Percentiles rank a stretch among this genome's conserved stretches.
Conservation (phyloP, 1,284 basidiomycete species). For the Tremellales sp. region DNA sequence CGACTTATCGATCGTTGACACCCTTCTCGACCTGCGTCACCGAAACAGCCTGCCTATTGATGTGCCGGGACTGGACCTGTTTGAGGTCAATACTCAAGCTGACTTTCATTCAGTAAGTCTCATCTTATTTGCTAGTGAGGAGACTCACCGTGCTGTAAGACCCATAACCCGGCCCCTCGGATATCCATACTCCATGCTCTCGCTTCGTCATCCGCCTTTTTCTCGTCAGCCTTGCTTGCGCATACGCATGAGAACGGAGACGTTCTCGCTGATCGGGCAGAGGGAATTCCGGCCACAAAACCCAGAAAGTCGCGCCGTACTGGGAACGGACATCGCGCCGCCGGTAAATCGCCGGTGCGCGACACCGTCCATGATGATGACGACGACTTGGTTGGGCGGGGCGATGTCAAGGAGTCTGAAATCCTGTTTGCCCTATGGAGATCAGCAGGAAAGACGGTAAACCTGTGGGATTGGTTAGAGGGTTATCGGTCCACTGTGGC, state of each 20-base stretch:
- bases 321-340: not conserved
- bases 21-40: not conserved
- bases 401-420: constrained; percentile 30
- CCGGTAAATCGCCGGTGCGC: not conserved
- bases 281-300: not conserved
- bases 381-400: no score
- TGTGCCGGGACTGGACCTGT: constrained; percentile 16
- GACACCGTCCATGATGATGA: not conserved
- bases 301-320: not conserved
- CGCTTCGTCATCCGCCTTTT: constrained; percentile 6
- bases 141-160: constrained; percentile 5
- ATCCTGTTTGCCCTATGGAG: constrained; percentile 36
- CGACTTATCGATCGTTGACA: not conserved
- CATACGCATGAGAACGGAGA: not conserved
- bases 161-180: constrained; percentile 16
- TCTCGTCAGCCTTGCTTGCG: not conserved
- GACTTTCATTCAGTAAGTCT: constrained; percentile 18
- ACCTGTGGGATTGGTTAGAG: constrained; percentile 46
- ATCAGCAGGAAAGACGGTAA: constrained; percentile 36
- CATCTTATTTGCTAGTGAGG: not conserved
- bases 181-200: constrained; percentile 16
- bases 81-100: constrained; percentile 12
- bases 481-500: constrained; percentile 27
- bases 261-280: not conserved
- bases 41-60: no score